Conservation (phyloP, 495 filamentous ascomycete species). For the Aspergillus conjunctus region DNA sequence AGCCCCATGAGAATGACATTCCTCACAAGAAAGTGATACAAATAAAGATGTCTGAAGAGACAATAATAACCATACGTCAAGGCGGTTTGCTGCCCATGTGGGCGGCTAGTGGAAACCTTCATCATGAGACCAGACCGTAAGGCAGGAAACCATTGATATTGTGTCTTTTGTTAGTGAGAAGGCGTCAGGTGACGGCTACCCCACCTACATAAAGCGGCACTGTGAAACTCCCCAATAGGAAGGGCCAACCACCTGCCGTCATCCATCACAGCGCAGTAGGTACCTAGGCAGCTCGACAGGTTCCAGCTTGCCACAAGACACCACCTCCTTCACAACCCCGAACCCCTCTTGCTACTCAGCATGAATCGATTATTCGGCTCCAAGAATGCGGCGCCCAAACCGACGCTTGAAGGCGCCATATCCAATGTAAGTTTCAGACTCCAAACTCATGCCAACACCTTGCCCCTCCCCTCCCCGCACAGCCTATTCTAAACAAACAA, state of each 20-base stretch:
- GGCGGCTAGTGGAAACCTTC: too few species aligned
- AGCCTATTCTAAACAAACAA: background rate
- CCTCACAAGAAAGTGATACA: too few species aligned
- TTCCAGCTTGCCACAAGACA: slow-evolving; percentile 1
- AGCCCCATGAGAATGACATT: too few species aligned
- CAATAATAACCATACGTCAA: too few species aligned
- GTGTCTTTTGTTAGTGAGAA: too few species aligned
- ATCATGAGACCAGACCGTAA: too few species aligned
- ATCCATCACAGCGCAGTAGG: background rate
- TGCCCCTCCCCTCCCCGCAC: slow-evolving; percentile 18
- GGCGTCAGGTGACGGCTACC: background rate
- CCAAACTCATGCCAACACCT: slow-evolving; percentile 5
- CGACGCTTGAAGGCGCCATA: slow-evolving; percentile 85
- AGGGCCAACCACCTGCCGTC: background rate
- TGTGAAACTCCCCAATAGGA: background rate
- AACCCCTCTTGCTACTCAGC: slow-evolving; percentile 23
- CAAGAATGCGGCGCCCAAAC: slow-evolving; percentile 86
- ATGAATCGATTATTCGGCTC: slow-evolving; percentile 98
- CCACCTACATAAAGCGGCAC: background rate
- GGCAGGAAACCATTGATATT: too few species aligned
- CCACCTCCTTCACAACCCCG: background rate
- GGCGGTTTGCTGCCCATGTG: too few species aligned
- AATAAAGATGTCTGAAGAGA: too few species aligned
- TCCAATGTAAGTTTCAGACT: slow-evolving; percentile 60
- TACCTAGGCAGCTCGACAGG: background rate